Base-by-base conservation (phyloP, 257 asterid species). In the Penstemon barbatus region DNA sequence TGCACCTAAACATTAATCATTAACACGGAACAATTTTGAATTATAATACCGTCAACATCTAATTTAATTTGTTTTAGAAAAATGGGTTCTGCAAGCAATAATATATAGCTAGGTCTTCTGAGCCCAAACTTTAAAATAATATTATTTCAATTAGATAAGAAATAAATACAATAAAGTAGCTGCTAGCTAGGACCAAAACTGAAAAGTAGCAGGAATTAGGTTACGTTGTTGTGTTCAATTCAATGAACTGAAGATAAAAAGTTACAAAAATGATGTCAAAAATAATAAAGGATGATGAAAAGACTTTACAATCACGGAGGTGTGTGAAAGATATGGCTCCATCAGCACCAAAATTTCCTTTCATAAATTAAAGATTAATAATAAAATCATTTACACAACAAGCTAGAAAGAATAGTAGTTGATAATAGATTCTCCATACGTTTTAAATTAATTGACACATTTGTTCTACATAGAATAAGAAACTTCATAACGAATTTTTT, bases 251-350 rank as follows among this genome's bases (percentile, higher is more conserved):
- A 71, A 55, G 61, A 67, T 25, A 7, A 76, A 75, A 71, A 4
- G 61, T 61, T 46, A 3, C 18, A 11, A 40, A 71, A 46, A 61
- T 61, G 33, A 52, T 59, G 63, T 15, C 51, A 52, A 11, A 49
- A 63, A 68, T 69, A 66, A 71, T 56, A 42, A 57, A 63, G 44
- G 55, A 44, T 57, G 46, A 65, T 39, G 66, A 68, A 74, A 69
- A 59, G 71, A 63, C 42, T 56, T 38, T 18, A 15, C 57, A 77
- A 63, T 73, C 74, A 73, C 72, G 72, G 53, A 56, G 38, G 69
- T 56, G 56, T 49, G 63, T 62, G 58, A 50, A 13, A 54, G 60
- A 54, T 15, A 54, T 54, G 9, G 33, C 33, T 33, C 40, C 11
- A 56, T 56, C 41, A 18, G 36, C 3, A 25, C 13, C 62, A 37